Evolutionary conservation across 352 stramenopile species (phyloP), one percentile per base, ranked within the genome.

Genomic region (Phytophthora pseudosyringae): DNA sequence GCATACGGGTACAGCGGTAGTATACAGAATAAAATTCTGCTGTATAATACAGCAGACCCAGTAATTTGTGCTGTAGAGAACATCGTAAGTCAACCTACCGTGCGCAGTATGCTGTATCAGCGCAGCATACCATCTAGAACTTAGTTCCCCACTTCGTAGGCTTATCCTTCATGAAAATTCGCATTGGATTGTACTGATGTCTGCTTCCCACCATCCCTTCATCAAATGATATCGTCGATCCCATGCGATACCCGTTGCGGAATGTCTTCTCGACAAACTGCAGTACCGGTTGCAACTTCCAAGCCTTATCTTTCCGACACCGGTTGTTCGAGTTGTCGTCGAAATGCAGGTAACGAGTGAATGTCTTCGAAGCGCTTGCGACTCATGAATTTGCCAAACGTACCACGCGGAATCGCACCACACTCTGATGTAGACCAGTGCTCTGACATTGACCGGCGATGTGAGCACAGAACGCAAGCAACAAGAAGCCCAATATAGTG

Each of bases 281-380:
- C 12, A 44, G 33, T n/a, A 12, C 33, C 8, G 59, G 43, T 1
- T 41, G 48, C 2, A 61, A 25, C 10, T 61, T 67, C 59, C 50
- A 56, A 39, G 59, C 50, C 45, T 50, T 60, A 44, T 60, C 43
- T 9, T 40, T 35, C 10, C 51, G 41, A 2, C 39, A 32, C 8
- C 49, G 32, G 28, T 55, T 26, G 39, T 60, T 35, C 2, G 36
- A 6, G 43, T 60, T 67, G 50, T 56, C 43, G 15, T 60, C 61
- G 41, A 60, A 60, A 44, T 60, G 49, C 12, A 61, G 40, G 18
- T 48, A 60, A 2, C 49, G 31, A 7, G 59, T 51, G 39, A 67
- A 67, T 36, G n/a, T 60, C 21, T 32, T 56, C 49, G 26, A 67
- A 67, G n/a, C 39, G 40, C 31, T 55, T 50, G 25, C 59, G 40